Conservation (phyloP, 2,329 filamentous ascomycete genomes). For the Colletotrichum gloeosporioides region DNA sequence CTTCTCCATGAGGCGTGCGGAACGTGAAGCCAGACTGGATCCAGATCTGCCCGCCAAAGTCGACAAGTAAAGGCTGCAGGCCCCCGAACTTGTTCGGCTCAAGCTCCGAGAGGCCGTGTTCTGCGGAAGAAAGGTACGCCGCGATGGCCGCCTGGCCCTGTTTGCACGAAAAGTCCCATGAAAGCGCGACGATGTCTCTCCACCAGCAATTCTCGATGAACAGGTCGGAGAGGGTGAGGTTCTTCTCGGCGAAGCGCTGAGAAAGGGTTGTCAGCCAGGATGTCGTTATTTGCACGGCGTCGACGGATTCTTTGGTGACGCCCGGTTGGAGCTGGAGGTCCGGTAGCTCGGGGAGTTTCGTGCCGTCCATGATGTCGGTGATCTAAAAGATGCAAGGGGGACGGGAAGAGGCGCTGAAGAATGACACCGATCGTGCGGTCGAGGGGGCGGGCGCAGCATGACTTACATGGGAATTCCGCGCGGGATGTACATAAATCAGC, state of each 20-base stretch:
- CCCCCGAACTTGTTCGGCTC: slow-evolving; percentile 4
- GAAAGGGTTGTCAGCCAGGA: slow-evolving; percentile 3
- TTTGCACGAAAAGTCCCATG: slow-evolving; percentile 33
- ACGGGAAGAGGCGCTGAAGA: neutral
- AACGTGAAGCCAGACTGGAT: slow-evolving; percentile 25
- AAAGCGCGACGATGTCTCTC: slow-evolving; percentile 30
- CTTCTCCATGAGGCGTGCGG: slow-evolving; percentile 21
- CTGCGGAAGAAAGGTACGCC: slow-evolving; percentile 11
- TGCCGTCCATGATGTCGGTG: slow-evolving; percentile 1
- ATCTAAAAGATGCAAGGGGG: neutral
- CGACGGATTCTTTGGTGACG: neutral
- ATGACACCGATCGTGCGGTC: neutral
- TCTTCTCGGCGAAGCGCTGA: neutral
- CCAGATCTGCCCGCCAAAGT: slow-evolving; percentile 20
- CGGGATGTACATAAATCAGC: neutral
- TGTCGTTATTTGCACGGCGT: neutral
- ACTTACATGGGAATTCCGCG: neutral
- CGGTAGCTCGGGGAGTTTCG: neutral
- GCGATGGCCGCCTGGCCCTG: slow-evolving; percentile 22
- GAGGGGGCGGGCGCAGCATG: neutral
- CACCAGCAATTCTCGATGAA: slow-evolving; percentile 32
- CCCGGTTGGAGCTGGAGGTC: neutral
- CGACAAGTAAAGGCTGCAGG: slow-evolving; percentile 17
- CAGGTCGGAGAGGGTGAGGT: slow-evolving; percentile 17
- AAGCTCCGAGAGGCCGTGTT: neutral